Evolutionary conservation across 2,329 filamentous ascomycete species (phyloP), one percentile per base, ranked within the genome.

Genomic region (Aspergillus fructus): DNA sequence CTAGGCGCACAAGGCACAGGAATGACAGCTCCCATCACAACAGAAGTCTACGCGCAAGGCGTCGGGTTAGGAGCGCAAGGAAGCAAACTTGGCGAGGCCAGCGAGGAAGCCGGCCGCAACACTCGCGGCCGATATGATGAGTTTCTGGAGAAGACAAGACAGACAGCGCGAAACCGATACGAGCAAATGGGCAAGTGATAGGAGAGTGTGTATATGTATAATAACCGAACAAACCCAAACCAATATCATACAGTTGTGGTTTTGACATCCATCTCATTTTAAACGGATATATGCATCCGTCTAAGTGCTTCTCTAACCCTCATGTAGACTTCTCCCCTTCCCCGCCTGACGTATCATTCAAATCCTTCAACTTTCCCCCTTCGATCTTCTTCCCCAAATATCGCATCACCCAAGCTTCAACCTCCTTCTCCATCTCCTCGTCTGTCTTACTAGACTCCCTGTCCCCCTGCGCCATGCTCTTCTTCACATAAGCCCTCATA

Each of bases 401-500:
- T 50, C 69, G 77, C 7, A 74, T 76, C 53, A 84, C 69, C 81
- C 81, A 84, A 58, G 79, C 78, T 62, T 82, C 82, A 56, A 84
- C 77, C 62, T 84, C 81, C 66, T 76, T 72, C 68, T 83, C 80
- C 39, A 78, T 74, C 62, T 82, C 76, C 53, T 75, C 71, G 67
- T 80, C 79, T 43, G 66, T 68, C 56, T 72, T 78, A 39, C 19
- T 49, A 13, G 49, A n/a, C 55, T 49, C 43, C 19, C 24, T 5
- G 56, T 82, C 81, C 61, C 82, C 83, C 61, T 83, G 84, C 54
- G 84, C 80, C 79, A 27, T 79, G 78, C 66, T 82, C 75, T 62
- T 82, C 77, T 77, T 89, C 84, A 56, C 83, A 81, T 67, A 83
- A 79, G 60, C 71, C 68, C 83, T 78, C 70, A 91, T 75, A 67